Evolutionary conservation across 108 stramenopile species (phyloP).

Genomic region (Schizochytrium sp.): DNA sequence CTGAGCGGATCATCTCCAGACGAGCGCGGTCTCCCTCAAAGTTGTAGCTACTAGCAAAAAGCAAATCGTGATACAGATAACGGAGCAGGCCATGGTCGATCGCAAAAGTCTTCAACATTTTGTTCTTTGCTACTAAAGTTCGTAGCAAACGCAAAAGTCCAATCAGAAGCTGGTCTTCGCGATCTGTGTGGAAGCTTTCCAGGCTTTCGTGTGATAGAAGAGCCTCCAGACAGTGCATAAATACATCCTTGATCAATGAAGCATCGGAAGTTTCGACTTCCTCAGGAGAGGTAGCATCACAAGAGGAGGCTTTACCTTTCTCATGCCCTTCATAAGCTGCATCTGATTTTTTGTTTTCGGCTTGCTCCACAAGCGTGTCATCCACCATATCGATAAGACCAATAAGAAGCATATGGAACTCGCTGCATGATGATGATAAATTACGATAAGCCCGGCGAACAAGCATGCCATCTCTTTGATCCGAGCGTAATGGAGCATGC

Average conservation of each 20-base stretch:
- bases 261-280: background rate
- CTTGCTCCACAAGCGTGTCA: background rate
- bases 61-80: conserved; percentile 28
- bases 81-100: background rate
- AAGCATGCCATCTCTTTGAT: conserved; percentile 28
- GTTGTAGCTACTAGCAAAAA: conserved; percentile 29
- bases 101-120: background rate
- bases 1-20: conserved; percentile 24
- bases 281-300: background rate
- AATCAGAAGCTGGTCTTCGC: conserved; percentile 35
- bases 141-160: conserved; percentile 20
- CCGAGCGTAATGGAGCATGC: conserved; percentile 48
- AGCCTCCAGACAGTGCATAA: background rate
- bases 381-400: conserved; percentile 46
- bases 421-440: conserved; percentile 17
- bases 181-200: conserved; percentile 45
- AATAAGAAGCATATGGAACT: conserved; percentile 30
- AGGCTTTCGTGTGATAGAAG: conserved; percentile 39
- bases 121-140: background rate
- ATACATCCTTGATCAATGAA: background rate
- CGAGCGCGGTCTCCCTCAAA: conserved; percentile 23
- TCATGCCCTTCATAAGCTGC: background rate
- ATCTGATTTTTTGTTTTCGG: background rate
- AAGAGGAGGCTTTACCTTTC: background rate
- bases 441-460: conserved; percentile 42